Evolutionary conservation across 192 early-diverging fungal species (phyloP).

Genomic region (Rhizoclosmatium sp.): DNA sequence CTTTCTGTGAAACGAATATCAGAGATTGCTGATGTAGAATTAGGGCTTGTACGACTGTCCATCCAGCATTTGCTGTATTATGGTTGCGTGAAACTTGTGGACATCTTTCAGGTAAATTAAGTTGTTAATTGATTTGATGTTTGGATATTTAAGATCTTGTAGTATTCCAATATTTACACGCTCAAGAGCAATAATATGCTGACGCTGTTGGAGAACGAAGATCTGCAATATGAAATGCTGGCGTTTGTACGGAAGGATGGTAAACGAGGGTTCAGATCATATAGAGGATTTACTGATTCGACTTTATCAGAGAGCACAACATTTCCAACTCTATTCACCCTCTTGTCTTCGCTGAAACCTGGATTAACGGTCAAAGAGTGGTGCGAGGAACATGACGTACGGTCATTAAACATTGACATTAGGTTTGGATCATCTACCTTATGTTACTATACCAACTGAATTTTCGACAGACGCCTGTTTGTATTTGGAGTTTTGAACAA

Average conservation of each 20-base stretch:
- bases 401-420: slow-evolving; percentile 77
- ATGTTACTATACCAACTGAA: slow-evolving; percentile 2
- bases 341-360: slow-evolving; percentile 83
- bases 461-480: slow-evolving; percentile 76
- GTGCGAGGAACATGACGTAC: slow-evolving; percentile 79
- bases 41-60: slow-evolving; percentile 76
- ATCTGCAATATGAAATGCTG: slow-evolving; percentile 79
- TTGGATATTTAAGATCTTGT: slow-evolving; percentile 1
- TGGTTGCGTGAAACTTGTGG: slow-evolving; percentile 88
- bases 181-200: slow-evolving; percentile 66
- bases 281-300: not conserved
- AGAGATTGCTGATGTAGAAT: slow-evolving; percentile 77
- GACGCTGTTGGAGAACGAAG: slow-evolving; percentile 64
- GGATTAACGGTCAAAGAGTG: slow-evolving; percentile 84
- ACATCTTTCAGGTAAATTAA: slow-evolving; percentile 77
- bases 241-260: slow-evolving; percentile 65
- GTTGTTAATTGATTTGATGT: not conserved
- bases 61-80: slow-evolving; percentile 94
- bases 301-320: slow-evolving; percentile 57
- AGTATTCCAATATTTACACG: slow-evolving; percentile 92
- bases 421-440: slow-evolving; percentile 54
- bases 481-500: slow-evolving; percentile 89
- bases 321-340: slow-evolving; percentile 73
- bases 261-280: not conserved
- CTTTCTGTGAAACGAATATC: slow-evolving; percentile 85